Percentiles rank a stretch among this genome's conserved stretches.
Conservation (phyloP, 345 rosid genomes). For the Tarenaya hassleriana region DNA sequence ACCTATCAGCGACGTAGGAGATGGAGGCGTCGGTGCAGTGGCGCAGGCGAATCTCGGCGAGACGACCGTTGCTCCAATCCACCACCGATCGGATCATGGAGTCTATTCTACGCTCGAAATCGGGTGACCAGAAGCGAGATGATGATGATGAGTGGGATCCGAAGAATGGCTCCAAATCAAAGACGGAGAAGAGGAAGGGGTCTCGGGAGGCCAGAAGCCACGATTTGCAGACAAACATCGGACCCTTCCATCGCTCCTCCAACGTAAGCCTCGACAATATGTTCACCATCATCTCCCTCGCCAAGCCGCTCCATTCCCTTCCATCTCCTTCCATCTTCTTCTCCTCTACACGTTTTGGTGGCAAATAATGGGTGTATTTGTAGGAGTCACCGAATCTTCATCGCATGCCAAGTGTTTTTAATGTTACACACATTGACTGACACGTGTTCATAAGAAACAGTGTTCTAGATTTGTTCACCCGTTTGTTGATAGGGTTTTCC, state of each 20-base stretch:
- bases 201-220: slow-evolving; percentile 66
- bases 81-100: slow-evolving; percentile 62
- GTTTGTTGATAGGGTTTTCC: too few relatives aligned
- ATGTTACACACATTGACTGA: too few relatives aligned
- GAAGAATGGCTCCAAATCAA: slow-evolving; percentile 67
- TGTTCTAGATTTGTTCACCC: too few relatives aligned
- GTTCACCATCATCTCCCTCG: slow-evolving; percentile 62
- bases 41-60: slow-evolving; percentile 51
- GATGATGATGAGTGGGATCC: slow-evolving; percentile 38
- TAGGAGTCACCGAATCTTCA: too few relatives aligned
- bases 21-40: slow-evolving; percentile 81
- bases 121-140: slow-evolving; percentile 52
- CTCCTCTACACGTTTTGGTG: background rate
- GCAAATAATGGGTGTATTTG: too few relatives aligned
- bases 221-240: slow-evolving; percentile 65
- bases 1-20: slow-evolving; percentile 57
- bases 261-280: slow-evolving; percentile 60
- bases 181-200: slow-evolving; percentile 49
- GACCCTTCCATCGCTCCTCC: slow-evolving; percentile 69
- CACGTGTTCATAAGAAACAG: too few relatives aligned
- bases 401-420: too few relatives aligned
- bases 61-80: slow-evolving; percentile 53
- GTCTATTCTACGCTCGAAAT: slow-evolving; percentile 61
- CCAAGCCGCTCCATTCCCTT: slow-evolving; percentile 66
- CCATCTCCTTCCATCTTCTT: slow-evolving; percentile 8